Percentiles rank a stretch among this genome's conserved stretches.
These are phyloP conservation scores for Kluyveromyces sp. DNA, from an alignment of 1,139 yeast species.

Conservation along the genomic window DNA sequence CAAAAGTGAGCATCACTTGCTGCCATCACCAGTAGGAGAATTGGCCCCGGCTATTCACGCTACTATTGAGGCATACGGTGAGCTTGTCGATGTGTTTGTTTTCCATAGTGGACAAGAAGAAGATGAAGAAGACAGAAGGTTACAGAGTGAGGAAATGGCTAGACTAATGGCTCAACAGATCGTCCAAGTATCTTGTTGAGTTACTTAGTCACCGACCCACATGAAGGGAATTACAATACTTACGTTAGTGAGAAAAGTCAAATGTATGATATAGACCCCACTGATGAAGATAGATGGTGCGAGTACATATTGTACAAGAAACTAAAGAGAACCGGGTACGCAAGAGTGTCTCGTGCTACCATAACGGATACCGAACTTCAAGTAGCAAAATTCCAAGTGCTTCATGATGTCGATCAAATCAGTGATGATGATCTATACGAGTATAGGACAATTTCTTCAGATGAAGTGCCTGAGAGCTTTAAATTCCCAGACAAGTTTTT, in stretches of 20 bases:
- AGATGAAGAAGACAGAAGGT: conserved; percentile 85
- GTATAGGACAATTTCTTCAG: conserved; percentile 48
- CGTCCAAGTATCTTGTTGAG: conserved; percentile 79
- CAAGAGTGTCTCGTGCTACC: conserved; percentile 85
- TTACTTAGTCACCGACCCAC: conserved; percentile 82
- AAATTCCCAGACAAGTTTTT: conserved; percentile 76
- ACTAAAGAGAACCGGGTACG: conserved; percentile 83
- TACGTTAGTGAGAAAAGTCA: conserved; percentile 79
- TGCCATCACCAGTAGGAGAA: conserved; percentile 97
- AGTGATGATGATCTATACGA: conserved; percentile 45
- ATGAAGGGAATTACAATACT: conserved; percentile 83
- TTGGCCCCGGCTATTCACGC: conserved; percentile 98
- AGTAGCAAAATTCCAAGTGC: conserved; percentile 79
- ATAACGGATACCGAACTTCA: conserved; percentile 96
- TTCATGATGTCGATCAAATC: conserved; percentile 34
- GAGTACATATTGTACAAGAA: conserved; percentile 87
- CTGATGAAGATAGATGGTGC: conserved; percentile 98
- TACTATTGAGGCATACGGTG: conserved; percentile 84
- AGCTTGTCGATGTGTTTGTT: conserved; percentile 80
- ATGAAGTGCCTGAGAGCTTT: conserved; percentile 49
- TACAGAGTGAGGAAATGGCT: conserved; percentile 72
- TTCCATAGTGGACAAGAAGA: conserved; percentile 99
- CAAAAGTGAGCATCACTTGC: conserved; percentile 78
- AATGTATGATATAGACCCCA: conserved; percentile 87
- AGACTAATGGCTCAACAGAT: conserved; percentile 66